Evolutionary conservation across 305 asterid genomes (phyloP).

Genomic region (Fraxinus nigra): DNA sequence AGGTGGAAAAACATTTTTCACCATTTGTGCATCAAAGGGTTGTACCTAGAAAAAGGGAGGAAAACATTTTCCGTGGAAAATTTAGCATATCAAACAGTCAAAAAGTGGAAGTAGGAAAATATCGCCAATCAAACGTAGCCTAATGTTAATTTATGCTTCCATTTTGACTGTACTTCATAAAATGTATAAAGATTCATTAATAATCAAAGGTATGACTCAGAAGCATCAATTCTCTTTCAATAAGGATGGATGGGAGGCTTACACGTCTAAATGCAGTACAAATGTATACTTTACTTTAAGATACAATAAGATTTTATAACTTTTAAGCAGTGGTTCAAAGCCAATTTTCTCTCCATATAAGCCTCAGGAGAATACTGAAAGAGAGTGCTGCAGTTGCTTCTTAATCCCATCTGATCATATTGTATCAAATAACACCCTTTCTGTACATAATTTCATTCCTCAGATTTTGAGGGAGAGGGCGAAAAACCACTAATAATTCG

Average conservation of each 20-base stretch:
- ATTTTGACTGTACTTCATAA: conserved; percentile 10
- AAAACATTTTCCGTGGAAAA: no score
- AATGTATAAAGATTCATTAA: conserved; percentile 22
- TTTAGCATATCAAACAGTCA: no score
- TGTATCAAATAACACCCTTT: conserved; percentile 40
- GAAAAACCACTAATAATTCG: conserved; percentile 32
- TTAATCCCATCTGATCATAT: conserved; percentile 2
- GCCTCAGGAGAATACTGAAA: conserved; percentile 16
- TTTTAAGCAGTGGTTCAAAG: not conserved
- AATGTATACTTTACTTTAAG: conserved; percentile 26
- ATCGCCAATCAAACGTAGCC: no score
- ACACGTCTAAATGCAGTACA: conserved; percentile 37
- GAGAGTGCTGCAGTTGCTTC: conserved; percentile 40
- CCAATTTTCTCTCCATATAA: conserved; percentile 34
- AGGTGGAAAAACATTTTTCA: no score
- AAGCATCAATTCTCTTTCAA: conserved; percentile 32
- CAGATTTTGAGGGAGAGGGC: conserved; percentile 24
- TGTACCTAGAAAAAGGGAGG: no score
- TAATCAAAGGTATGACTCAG: conserved; percentile 22
- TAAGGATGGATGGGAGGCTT: conserved; percentile 35
- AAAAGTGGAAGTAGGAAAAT: no score
- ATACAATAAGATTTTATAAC: conserved; percentile 12
- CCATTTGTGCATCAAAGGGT: no score
- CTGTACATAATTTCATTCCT: conserved; percentile 40
- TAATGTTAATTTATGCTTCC: no score